Evolutionary conservation across 2,329 filamentous ascomycete species (phyloP).

Genomic region (Blumeria hordei): DNA sequence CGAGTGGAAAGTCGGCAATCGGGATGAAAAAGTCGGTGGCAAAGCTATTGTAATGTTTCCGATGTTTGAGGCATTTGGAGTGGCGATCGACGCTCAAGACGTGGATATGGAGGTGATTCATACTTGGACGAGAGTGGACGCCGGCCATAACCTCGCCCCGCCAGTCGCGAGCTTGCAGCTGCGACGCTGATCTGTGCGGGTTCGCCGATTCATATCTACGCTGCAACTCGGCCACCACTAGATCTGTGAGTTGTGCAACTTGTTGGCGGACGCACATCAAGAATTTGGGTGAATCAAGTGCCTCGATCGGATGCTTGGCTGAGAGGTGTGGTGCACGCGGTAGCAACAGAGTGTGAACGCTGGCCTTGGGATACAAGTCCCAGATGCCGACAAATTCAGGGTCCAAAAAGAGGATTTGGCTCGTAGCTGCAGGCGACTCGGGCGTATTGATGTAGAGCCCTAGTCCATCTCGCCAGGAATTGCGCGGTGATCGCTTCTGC

Average conservation of each 20-base stretch:
- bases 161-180: constrained; percentile 63
- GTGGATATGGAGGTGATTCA: constrained; percentile 83
- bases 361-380: constrained; percentile 69
- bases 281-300: constrained; percentile 43
- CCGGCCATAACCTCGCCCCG: constrained; percentile 47
- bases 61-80: constrained; percentile 46
- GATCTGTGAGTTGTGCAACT: constrained; percentile 29
- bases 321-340: constrained; percentile 40
- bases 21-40: constrained; percentile 62
- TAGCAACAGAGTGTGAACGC: constrained; percentile 68
- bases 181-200: constrained; percentile 35
- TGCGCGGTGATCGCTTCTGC: not conserved
- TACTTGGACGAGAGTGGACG: constrained; percentile 69
- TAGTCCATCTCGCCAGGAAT: constrained; percentile 31
- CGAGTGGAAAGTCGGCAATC: constrained; percentile 57
- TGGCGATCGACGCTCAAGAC: constrained; percentile 61
- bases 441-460: constrained; percentile 42
- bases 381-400: constrained; percentile 52
- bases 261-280: constrained; percentile 37
- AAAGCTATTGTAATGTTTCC: constrained; percentile 86
- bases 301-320: constrained; percentile 47
- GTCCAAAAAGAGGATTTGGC: constrained; percentile 37
- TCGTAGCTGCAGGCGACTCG: constrained; percentile 27
- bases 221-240: constrained; percentile 54
- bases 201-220: constrained; percentile 37